A percentile compares a stretch with the other conserved stretches of the same genome.
phyloP scores from a whole-genome alignment of 164 flowering plant genomes.

The Kalanchoe fedtschenkoi region DNA sequence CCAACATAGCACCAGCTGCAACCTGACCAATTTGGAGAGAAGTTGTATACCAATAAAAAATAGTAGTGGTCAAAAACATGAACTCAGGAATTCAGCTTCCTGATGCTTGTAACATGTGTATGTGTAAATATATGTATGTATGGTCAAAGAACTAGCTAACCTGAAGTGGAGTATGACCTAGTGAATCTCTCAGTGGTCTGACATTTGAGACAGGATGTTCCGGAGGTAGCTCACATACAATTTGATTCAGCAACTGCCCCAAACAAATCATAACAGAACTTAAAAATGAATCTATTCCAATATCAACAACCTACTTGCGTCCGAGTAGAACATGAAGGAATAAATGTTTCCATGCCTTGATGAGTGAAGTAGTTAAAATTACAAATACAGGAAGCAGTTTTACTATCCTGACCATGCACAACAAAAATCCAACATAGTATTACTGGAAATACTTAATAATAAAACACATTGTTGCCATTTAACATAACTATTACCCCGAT shows the following conservation, averaged over 20 bases:
- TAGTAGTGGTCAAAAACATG: background rate
- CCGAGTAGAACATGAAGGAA: background rate
- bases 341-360: background rate
- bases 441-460: no score
- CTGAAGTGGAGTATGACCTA: constrained; percentile 96
- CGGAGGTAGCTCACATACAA: constrained; percentile 80
- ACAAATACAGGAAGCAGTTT: no score
- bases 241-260: constrained; percentile 91
- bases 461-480: no score
- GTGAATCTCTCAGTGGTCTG: constrained; percentile 80
- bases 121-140: no score
- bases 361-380: no score
- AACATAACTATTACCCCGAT: background rate
- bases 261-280: background rate
- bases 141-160: constrained; percentile 20
- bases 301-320: background rate
- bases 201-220: constrained; percentile 75
- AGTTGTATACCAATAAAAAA: no score
- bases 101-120: background rate
- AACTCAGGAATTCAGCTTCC: background rate
- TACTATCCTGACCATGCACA: no score
- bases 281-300: background rate
- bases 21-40: constrained; percentile 32
- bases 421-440: no score
- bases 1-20: constrained; percentile 62